These are phyloP conservation scores for Penicillium herquei DNA, from an alignment of 495 filamentous ascomycete species.

Conservation along the genomic window DNA sequence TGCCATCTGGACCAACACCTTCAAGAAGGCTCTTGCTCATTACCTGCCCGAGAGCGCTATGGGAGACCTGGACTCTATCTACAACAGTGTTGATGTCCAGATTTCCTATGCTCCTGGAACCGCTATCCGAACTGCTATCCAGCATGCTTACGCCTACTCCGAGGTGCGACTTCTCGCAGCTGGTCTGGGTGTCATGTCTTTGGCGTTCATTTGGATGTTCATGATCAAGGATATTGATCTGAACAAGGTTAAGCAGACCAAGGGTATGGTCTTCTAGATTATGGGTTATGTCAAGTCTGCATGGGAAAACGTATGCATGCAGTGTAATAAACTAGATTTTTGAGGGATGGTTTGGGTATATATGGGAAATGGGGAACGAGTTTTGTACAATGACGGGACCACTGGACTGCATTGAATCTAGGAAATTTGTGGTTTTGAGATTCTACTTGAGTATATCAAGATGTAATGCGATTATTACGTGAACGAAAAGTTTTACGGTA, in stretches of 20 bases:
- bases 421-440: too few relatives aligned
- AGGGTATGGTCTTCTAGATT: too few relatives aligned
- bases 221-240: slow-evolving; percentile 58
- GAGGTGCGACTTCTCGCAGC: slow-evolving; percentile 56
- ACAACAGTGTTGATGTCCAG: slow-evolving; percentile 49
- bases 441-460: too few relatives aligned
- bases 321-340: too few relatives aligned
- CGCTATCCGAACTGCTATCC: slow-evolving; percentile 52
- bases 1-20: slow-evolving; percentile 64
- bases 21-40: slow-evolving; percentile 49
- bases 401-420: too few relatives aligned
- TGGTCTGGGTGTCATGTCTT: slow-evolving; percentile 41
- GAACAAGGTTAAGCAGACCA: neutral
- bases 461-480: too few relatives aligned
- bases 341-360: too few relatives aligned
- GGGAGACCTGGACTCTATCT: slow-evolving; percentile 48
- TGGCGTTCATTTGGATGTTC: slow-evolving; percentile 44
- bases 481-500: too few relatives aligned
- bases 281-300: too few relatives aligned
- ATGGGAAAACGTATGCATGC: too few relatives aligned
- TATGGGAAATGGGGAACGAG: too few relatives aligned
- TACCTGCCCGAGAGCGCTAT: slow-evolving; percentile 51
- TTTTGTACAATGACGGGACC: too few relatives aligned
- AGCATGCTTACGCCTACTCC: slow-evolving; percentile 52
- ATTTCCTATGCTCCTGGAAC: slow-evolving; percentile 52